phyloP scores from a whole-genome alignment of 768 basidiomycete genomes.

The Coprinopsis cinerea region DNA sequence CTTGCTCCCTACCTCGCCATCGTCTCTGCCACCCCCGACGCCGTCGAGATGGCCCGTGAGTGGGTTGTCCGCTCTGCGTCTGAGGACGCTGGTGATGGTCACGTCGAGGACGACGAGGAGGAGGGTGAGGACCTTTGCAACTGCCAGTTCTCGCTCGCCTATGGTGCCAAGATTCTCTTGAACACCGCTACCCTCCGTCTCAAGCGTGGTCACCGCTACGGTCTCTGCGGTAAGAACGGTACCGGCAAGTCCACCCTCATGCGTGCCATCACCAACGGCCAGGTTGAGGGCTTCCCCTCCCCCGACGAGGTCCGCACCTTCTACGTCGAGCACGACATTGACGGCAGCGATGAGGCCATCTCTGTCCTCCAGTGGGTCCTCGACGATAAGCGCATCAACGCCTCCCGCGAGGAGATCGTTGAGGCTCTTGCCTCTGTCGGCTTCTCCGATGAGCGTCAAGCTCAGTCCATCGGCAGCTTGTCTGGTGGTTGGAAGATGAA shows the following conservation, averaged over 20 bases:
- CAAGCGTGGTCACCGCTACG: conserved; percentile 98
- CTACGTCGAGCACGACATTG: conserved; percentile 99
- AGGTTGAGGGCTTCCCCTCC: conserved; percentile 98
- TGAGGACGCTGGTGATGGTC: conserved; percentile 63
- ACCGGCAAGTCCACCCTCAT: conserved; percentile 95
- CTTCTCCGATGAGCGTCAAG: conserved; percentile 85
- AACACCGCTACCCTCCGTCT: conserved; percentile 96
- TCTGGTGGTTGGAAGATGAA: conserved; percentile 99
- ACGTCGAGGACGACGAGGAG: conserved; percentile 82
- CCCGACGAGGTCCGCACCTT: conserved; percentile 97
- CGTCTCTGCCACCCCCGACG: conserved; percentile 57
- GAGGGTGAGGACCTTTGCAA: conserved; percentile 99
- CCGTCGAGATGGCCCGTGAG: conserved; percentile 64
- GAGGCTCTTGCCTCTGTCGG: conserved; percentile 87
- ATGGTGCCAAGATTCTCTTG: conserved; percentile 97
- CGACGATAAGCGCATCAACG: conserved; percentile 76
- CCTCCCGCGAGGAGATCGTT: conserved; percentile 60
- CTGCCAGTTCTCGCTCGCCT: conserved; percentile 97
- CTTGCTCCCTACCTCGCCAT: conserved; percentile 74
- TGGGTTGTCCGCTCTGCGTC: conserved; percentile 89
- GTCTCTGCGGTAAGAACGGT: conserved; percentile 98
- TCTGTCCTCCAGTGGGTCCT: conserved; percentile 87
- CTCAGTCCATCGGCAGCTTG: conserved; percentile 77
- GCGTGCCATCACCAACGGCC: conserved; percentile 90
- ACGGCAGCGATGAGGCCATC: conserved; percentile 89